Base-by-base conservation (phyloP, 192 early-diverging fungal species). In the Thoreauomyces humboldtii region DNA sequence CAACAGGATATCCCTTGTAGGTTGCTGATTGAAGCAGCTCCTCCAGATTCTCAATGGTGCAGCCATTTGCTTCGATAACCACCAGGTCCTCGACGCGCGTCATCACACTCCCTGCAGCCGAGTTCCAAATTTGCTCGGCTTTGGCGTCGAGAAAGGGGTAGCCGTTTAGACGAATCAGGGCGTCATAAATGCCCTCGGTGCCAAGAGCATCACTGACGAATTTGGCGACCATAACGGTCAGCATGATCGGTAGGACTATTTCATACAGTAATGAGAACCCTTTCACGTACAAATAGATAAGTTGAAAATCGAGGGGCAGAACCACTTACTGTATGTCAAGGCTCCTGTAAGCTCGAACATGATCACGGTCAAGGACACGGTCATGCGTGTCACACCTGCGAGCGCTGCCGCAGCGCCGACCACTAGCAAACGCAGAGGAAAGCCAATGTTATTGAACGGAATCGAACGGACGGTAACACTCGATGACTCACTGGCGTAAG, bases 321-420 rank as follows among this genome's bases (percentile, higher is more conserved):
- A 36, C 32, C 17, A 37, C 61, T 66, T 31, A 66, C 89, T 83
- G 69, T 96, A 99, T 14, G 90, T 90, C 24, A 99, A 73, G 1
- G 95, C 92, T 17, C 94, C 94, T 0, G 97, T 99, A 58, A 99
- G 76, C 69, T 99, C 97, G 76, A 97, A 99, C 93, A 98, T 96
- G 71, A 99, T 98, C 9, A 99, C 95, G 0, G 94, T 92, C 32
- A 80, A 59, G 2, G 74, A 75, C 34, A 83, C 74, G n/a, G 93
- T 92, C 60, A 91, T 89, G 63, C 90, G 87, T 75, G 93, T 95
- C 11, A 93, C 89, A 2, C 93, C 93, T 38, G 82, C 86, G 59
- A 97, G 75, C 4, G 89, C 84, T 1, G 93, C 94, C 0, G 93
- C 94, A 1, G 96, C 93, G 22, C 96, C 96, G 34, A 97, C 77